Evolutionary conservation across 495 filamentous ascomycete genomes (phyloP), one percentile per base, ranked within the genome.

Genomic region (Aspergillus affinis): DNA sequence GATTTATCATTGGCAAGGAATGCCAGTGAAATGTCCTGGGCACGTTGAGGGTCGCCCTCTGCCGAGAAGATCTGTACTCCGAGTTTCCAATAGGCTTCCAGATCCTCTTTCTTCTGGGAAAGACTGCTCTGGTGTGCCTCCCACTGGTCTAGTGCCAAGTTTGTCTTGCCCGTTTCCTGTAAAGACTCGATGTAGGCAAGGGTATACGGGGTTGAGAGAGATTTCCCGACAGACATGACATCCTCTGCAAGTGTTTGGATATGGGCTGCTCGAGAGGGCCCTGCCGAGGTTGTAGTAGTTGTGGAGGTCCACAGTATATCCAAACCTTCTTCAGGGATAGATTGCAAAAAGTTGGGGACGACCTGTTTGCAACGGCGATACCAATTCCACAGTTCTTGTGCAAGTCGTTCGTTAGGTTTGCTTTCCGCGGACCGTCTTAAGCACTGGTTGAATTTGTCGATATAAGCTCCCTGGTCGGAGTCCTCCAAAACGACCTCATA

Each of bases 51-150:
- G 53, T 91, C 80, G 6, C 81, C 84, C 20, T 73, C 74, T 6
- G 82, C 75, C 36, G 82, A 79, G 65, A 84, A 87, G 72, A 93
- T 84, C 44, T 82, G 82, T 19, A 90, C 80, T 9, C 90, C 90
- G 20, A 91, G 81, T 65, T 83, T 81, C 81, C 82, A 89, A 65
- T 88, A 91, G 26, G 77, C 72, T 64, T 81, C 77, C 26, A 74
- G 59, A 36, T 79, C 72, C 47, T 84, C 79, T 46, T 81, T 78
- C 27, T 77, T 77, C 19, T 81, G 70, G 10, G 81, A 82, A 27
- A 88, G 73, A 1, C 78, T 78, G 6, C 69, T 65, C 47, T 81
- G 80, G 32, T 82, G 78, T 56, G 81, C 79, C 70, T 88, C 80
- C 87, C 88, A 91, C 17, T 84, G 73, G 44, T 84, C 79, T 41